Conservation (phyloP, 225 moss, liverwort and hornwort genomes). For the Polytrichum commune region DNA sequence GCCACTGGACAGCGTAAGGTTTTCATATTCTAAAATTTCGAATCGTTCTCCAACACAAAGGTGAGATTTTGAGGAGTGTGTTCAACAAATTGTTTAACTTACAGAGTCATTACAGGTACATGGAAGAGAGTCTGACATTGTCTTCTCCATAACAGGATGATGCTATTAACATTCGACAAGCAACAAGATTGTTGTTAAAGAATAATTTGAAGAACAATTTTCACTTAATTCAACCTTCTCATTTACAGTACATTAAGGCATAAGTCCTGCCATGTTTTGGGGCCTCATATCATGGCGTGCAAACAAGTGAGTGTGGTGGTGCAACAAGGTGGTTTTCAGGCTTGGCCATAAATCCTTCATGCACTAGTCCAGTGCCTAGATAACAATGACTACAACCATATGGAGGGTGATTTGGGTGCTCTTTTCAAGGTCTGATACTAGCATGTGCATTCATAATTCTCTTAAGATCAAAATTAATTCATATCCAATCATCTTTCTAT, state of each 20-base stretch:
- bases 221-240: slow-evolving; percentile 50
- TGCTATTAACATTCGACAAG: slow-evolving; percentile 75
- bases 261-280: slow-evolving; percentile 77
- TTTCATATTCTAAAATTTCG: too few species aligned
- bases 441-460: too few species aligned
- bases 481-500: too few species aligned
- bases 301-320: slow-evolving; percentile 77
- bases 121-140: not conserved
- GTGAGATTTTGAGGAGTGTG: too few species aligned
- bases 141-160: slow-evolving; percentile 53
- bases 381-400: slow-evolving; percentile 83
- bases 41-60: too few species aligned
- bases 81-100: too few species aligned
- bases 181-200: slow-evolving; percentile 80
- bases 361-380: slow-evolving; percentile 72
- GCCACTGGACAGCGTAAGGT: too few species aligned
- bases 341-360: slow-evolving; percentile 82
- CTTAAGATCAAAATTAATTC: too few species aligned
- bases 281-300: slow-evolving; percentile 65
- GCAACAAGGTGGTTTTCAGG: slow-evolving; percentile 75
- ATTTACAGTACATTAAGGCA: slow-evolving; percentile 75
- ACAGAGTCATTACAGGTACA: too few species aligned
- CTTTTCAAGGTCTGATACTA: slow-evolving; percentile 58
- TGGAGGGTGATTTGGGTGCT: slow-evolving; percentile 82
- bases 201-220: slow-evolving; percentile 83